phyloP scores from a whole-genome alignment of 2,329 filamentous ascomycete genomes.

The Elsinoe australis region DNA sequence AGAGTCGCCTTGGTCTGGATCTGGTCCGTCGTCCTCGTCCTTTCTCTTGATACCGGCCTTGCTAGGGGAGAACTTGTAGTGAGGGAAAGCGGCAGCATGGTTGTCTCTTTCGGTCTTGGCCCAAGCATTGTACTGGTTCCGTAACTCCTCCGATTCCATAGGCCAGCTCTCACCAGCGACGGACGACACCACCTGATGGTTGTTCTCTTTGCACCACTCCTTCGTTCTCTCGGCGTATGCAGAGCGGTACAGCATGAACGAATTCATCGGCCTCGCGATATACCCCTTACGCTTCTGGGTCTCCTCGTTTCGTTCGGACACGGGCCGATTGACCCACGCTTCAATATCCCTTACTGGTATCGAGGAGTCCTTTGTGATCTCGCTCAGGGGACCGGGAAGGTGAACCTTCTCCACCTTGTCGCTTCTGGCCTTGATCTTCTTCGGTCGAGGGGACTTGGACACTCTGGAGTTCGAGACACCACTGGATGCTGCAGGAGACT shows the following conservation, averaged over 20 bases:
- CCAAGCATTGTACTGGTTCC: constrained; percentile 67
- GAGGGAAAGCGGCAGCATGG: constrained; percentile 75
- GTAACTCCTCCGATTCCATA: constrained; percentile 64
- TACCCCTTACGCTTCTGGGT: constrained; percentile 62
- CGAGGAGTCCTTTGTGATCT: constrained; percentile 56
- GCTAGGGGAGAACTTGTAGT: constrained; percentile 88
- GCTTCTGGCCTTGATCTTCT: constrained; percentile 36
- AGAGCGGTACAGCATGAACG: constrained; percentile 95
- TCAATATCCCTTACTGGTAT: constrained; percentile 71
- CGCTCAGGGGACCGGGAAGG: constrained; percentile 61
- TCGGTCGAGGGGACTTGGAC: constrained; percentile 33
- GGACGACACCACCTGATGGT: constrained; percentile 86
- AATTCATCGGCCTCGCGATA: constrained; percentile 90
- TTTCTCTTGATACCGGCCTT: constrained; percentile 45
- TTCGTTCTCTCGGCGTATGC: constrained; percentile 85
- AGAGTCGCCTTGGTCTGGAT: constrained; percentile 30
- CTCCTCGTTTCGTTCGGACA: constrained; percentile 59
- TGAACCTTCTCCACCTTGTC: constrained; percentile 39
- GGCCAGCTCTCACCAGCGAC: constrained; percentile 85
- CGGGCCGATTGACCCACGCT: constrained; percentile 65
- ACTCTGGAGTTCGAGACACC: constrained; percentile 25
- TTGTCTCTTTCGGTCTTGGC: constrained; percentile 75
- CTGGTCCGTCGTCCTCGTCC: constrained; percentile 30
- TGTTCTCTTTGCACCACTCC: constrained; percentile 71
- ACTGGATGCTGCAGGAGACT: constrained; percentile 31